A percentile compares a stretch with the other conserved stretches of the same genome.
phyloP scores from a whole-genome alignment of 2,329 filamentous ascomycete genomes.

The Trichoderma harzianum region DNA sequence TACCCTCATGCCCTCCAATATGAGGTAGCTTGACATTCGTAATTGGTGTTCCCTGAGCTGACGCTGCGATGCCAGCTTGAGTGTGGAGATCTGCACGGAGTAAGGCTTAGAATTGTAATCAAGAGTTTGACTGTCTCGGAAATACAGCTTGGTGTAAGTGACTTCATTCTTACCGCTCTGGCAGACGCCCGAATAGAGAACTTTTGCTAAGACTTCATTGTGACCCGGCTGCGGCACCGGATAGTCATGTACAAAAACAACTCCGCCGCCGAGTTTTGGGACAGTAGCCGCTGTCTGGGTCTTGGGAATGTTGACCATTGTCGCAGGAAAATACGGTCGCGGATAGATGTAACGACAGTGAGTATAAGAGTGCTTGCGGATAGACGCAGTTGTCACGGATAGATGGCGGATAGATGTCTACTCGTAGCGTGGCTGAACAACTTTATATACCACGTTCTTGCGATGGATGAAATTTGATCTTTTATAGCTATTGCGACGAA shows the following conservation, averaged over 20 bases:
- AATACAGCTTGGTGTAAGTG: not conserved
- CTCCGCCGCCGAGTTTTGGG: constrained; percentile 19
- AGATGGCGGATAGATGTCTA: not conserved
- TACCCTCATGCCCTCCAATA: constrained; percentile 21
- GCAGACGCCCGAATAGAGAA: constrained; percentile 22
- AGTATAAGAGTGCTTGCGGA: not conserved
- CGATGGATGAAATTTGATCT: not conserved
- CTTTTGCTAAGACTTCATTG: constrained; percentile 22
- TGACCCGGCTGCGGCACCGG: constrained; percentile 20
- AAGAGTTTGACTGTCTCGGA: not conserved
- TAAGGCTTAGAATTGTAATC: not conserved
- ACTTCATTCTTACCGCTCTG: constrained; percentile 18
- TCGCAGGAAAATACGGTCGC: not conserved
- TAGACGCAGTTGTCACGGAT: not conserved
- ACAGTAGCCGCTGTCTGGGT: constrained; percentile 22
- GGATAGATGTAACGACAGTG: not conserved
- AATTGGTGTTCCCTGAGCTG: constrained; percentile 17
- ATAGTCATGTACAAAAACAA: constrained; percentile 21
- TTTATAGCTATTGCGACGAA: not conserved
- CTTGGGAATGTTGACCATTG: constrained; percentile 18
- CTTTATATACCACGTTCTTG: not conserved
- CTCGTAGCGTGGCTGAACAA: not conserved
- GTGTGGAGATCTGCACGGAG: constrained; percentile 20
- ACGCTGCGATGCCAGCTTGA: constrained; percentile 17
- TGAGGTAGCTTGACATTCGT: constrained; percentile 20